Base-by-base conservation (phyloP, 495 filamentous ascomycete species). In the Aspergillus leporis region DNA sequence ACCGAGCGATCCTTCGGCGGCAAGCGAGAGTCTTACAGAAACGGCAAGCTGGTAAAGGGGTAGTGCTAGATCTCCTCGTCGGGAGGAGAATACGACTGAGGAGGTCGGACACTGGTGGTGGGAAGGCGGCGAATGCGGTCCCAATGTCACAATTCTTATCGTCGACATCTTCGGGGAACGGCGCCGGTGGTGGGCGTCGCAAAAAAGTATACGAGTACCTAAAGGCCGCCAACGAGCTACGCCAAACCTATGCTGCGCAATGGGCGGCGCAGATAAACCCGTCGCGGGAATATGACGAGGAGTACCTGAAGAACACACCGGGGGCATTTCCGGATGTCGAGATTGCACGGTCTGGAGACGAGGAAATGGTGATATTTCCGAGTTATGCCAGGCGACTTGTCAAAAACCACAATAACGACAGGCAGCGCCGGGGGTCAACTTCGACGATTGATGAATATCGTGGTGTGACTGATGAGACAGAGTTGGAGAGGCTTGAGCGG, bases 341-440 rank as follows among this genome's bases (percentile, higher is more conserved):
- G 13, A 88, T 97, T 52, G 85, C 88, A 21, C 80, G 85, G 8
- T 88, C 84, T 40, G 92, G 90, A 21, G 85, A 90, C 61, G 93
- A 97, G 73, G 90, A 97, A 76, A 90, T 99, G 85, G 82, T 98
- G 12, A 65, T 98, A 14, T 99, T 97, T 66, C 94, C 94, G 8
- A 93, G 90, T 65, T 95, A 98, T 75, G 89, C 90, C 45, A 79
- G 90, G 70, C 81, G 80, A 65, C 82, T 95, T 71, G 51, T 62
- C 18, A 59, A 70, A 45, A 64, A 67, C 41, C 61, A 70, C 55
- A 73, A 7, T 28, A 9, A 30, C 38, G 16, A 19, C 31, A 48
- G 53, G 21, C 47, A 32, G 38, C 59, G 71, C 14, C 67, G 73
- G 7, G 55, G 70, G 56, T 70, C 77, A 43, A 63, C 70, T 58